Conservation (phyloP, 1,284 basidiomycete species). For the Ustilago sp. region DNA sequence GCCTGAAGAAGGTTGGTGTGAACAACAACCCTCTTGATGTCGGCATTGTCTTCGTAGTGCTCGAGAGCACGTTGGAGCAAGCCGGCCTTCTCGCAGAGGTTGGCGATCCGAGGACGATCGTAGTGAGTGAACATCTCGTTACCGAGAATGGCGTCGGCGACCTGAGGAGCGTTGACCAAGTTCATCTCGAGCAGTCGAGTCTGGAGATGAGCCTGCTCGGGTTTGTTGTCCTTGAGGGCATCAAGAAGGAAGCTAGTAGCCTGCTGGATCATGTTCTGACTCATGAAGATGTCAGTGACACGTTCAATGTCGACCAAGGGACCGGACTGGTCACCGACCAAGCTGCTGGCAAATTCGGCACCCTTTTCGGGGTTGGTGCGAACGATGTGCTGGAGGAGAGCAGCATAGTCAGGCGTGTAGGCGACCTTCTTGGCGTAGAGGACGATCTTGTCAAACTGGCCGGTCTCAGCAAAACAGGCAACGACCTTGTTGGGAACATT, state of each 20-base stretch:
- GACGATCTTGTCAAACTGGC: constrained; percentile 98
- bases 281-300: constrained; percentile 91
- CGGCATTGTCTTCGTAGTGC: constrained; percentile 94
- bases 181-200: constrained; percentile 99
- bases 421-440: constrained; percentile 98
- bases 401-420: constrained; percentile 92
- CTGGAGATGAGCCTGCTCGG: constrained; percentile 95
- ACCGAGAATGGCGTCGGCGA: constrained; percentile 97
- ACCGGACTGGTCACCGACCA: constrained; percentile 92
- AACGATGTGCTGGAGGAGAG: constrained; percentile 96
- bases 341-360: constrained; percentile 94
- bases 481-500: constrained; percentile 97
- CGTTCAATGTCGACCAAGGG: constrained; percentile 91
- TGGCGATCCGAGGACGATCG: constrained; percentile 95
- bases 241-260: constrained; percentile 98
- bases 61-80: constrained; percentile 94
- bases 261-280: constrained; percentile 99
- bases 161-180: constrained; percentile 95
- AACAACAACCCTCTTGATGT: constrained; percentile 98
- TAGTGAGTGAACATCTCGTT: constrained; percentile 99
- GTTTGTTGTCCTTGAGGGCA: constrained; percentile 99
- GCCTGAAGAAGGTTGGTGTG: constrained; percentile 88
- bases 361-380: constrained; percentile 97
- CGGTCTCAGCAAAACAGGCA: constrained; percentile 98
- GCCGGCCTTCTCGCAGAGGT: constrained; percentile 98